These are phyloP conservation scores for Pleurotus citrinopileatus DNA, from an alignment of 768 basidiomycete genomes.

Conservation along the genomic window DNA sequence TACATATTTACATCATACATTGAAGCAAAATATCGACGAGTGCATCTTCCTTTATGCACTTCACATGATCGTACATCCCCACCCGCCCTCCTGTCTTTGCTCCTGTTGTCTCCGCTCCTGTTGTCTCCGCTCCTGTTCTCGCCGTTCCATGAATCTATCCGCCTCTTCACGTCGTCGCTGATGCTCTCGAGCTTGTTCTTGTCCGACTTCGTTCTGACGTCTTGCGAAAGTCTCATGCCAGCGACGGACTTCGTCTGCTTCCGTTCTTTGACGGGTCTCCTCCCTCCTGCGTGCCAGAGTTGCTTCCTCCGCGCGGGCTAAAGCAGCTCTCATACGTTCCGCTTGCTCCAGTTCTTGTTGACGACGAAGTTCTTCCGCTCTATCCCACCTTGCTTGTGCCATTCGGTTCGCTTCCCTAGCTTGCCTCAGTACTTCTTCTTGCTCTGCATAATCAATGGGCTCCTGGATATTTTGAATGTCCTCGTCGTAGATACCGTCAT, in stretches of 20 bases:
- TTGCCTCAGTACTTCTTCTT: not conserved
- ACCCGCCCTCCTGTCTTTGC: too few relatives aligned
- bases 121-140: too few relatives aligned
- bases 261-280: not conserved
- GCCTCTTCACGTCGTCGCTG: not conserved
- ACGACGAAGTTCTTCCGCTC: not conserved
- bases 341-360: too few relatives aligned
- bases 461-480: too few relatives aligned
- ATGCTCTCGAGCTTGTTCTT: not conserved
- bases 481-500: slow-evolving; percentile 27
- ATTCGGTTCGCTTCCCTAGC: not conserved
- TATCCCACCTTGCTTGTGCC: not conserved
- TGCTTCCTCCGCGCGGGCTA: too few relatives aligned
- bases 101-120: too few relatives aligned
- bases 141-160: too few relatives aligned
- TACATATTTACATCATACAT: too few relatives aligned
- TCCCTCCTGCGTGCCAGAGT: not conserved
- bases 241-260: not conserved
- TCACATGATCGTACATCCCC: too few relatives aligned
- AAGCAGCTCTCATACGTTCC: too few relatives aligned
- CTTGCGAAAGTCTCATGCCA: not conserved
- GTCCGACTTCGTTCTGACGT: not conserved
- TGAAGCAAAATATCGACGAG: too few relatives aligned
- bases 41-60: too few relatives aligned
- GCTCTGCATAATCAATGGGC: not conserved